A percentile compares a stretch with the other conserved stretches of the same genome.
These are phyloP conservation scores for Deakozyma indianensis DNA, from an alignment of 805 yeast genomes.

Conservation along the genomic window DNA sequence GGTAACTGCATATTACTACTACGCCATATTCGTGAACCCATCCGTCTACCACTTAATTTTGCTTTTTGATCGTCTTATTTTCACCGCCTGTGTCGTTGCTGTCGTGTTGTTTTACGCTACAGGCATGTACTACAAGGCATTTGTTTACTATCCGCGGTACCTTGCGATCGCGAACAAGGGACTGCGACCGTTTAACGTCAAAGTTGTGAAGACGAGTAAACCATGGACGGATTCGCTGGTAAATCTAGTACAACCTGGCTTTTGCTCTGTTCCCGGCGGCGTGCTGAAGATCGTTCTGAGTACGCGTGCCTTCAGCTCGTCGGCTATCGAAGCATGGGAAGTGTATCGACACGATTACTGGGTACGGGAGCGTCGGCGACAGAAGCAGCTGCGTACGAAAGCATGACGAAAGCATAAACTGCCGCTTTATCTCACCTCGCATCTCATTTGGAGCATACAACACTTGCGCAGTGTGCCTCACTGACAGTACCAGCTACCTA, in stretches of 20 bases:
- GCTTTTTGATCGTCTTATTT: slow-evolving; percentile 27
- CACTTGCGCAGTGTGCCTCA: too few species aligned
- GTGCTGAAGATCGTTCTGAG: slow-evolving; percentile 72
- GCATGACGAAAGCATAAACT: too few species aligned
- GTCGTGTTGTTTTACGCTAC: slow-evolving; percentile 66
- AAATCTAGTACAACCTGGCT: slow-evolving; percentile 17
- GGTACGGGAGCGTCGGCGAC: slow-evolving; percentile 22
- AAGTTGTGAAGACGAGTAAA: slow-evolving; percentile 33
- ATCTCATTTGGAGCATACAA: too few species aligned
- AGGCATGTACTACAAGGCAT: slow-evolving; percentile 81
- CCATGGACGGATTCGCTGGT: slow-evolving; percentile 16
- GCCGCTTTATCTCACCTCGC: too few species aligned
- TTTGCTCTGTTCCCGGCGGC: slow-evolving; percentile 32
- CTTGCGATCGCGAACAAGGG: slow-evolving; percentile 80
- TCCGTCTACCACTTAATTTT: slow-evolving; percentile 24
- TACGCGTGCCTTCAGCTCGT: slow-evolving; percentile 70
- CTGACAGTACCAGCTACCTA: too few species aligned
- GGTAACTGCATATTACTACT: slow-evolving; percentile 18
- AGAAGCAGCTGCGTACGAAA: too few species aligned
- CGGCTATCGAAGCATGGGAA: slow-evolving; percentile 89
- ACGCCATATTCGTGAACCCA: slow-evolving; percentile 16
- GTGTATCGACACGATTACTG: slow-evolving; percentile 85
- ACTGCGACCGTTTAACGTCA: slow-evolving; percentile 63
- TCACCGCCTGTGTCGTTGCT: slow-evolving; percentile 50
- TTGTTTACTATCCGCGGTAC: slow-evolving; percentile 67